Percentiles rank a stretch among this genome's conserved stretches.
phyloP scores from a whole-genome alignment of 495 filamentous ascomycete species.

The Clohesyomyces aquaticus region DNA sequence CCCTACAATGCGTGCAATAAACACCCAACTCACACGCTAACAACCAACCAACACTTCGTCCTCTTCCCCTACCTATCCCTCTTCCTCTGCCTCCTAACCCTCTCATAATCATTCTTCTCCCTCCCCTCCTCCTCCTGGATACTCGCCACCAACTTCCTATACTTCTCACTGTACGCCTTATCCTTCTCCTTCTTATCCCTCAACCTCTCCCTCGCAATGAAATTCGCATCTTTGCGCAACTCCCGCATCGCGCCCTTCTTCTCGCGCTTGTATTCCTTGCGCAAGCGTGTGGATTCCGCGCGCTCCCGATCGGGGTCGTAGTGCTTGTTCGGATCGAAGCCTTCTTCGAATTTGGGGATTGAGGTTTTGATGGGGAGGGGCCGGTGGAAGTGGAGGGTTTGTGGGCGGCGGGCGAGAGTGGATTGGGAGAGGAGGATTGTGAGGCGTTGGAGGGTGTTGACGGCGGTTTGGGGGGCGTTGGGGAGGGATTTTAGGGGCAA shows the following conservation, averaged over 20 bases:
- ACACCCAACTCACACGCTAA: no score
- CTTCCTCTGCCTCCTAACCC: slow-evolving; percentile 72
- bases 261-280: slow-evolving; percentile 90
- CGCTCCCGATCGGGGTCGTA: slow-evolving; percentile 93
- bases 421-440: slow-evolving; percentile 57
- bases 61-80: slow-evolving; percentile 42
- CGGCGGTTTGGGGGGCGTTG: slow-evolving; percentile 28
- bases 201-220: slow-evolving; percentile 86
- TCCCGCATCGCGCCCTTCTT: slow-evolving; percentile 93
- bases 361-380: slow-evolving; percentile 85
- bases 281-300: slow-evolving; percentile 76
- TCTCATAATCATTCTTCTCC: slow-evolving; percentile 85
- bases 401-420: slow-evolving; percentile 67
- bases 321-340: slow-evolving; percentile 90
- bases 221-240: slow-evolving; percentile 89
- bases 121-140: slow-evolving; percentile 91
- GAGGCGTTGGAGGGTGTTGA: slow-evolving; percentile 42
- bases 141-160: slow-evolving; percentile 85
- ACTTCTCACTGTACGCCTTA: slow-evolving; percentile 85
- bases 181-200: slow-evolving; percentile 90
- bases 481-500: slow-evolving; percentile 12
- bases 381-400: slow-evolving; percentile 86
- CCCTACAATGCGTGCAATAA: no score
- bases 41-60: neutral
- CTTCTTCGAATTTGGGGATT: slow-evolving; percentile 95